phyloP scores from a whole-genome alignment of 2,329 filamentous ascomycete genomes.

The Lasiodiplodia citricola region DNA sequence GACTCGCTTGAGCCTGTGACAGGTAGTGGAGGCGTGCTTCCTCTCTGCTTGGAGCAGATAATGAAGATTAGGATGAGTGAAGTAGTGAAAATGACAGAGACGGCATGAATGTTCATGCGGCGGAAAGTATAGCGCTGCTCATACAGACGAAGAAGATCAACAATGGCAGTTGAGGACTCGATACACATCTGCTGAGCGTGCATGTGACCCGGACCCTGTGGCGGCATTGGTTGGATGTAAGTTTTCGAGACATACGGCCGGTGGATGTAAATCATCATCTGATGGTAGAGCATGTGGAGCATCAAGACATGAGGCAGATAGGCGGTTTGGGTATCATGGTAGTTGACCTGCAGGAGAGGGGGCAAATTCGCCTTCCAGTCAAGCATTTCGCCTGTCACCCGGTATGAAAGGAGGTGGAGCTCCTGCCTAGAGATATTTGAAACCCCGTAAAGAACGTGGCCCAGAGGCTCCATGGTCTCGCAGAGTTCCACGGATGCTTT shows the following conservation, averaged over 20 bases:
- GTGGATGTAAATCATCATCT: slow-evolving; percentile 52
- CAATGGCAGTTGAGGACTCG: slow-evolving; percentile 47
- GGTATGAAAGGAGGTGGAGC: slow-evolving; percentile 45
- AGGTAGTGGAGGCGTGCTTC: slow-evolving; percentile 9
- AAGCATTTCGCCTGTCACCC: slow-evolving; percentile 39
- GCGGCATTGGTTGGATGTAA: slow-evolving; percentile 39
- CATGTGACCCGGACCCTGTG: slow-evolving; percentile 50
- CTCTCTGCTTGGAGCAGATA: slow-evolving; percentile 27
- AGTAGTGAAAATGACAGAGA: slow-evolving; percentile 28
- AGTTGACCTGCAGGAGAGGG: slow-evolving; percentile 43
- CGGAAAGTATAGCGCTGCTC: slow-evolving; percentile 28
- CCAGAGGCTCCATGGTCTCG: slow-evolving; percentile 51
- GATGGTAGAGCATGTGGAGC: slow-evolving; percentile 52
- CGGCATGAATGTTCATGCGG: slow-evolving; percentile 28
- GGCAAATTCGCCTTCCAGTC: slow-evolving; percentile 50
- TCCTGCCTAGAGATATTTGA: slow-evolving; percentile 41
- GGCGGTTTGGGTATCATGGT: slow-evolving; percentile 40
- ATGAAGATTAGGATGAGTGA: slow-evolving; percentile 28
- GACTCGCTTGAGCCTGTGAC: not conserved
- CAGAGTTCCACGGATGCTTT: slow-evolving; percentile 44
- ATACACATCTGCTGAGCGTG: slow-evolving; percentile 52
- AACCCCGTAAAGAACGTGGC: slow-evolving; percentile 44
- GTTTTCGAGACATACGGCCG: slow-evolving; percentile 49
- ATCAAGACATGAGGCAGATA: slow-evolving; percentile 49
- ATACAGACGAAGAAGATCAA: slow-evolving; percentile 43